Base-by-base conservation (phyloP, 2,329 filamentous ascomycete species). In the Ceratocystis eucalypticola region DNA sequence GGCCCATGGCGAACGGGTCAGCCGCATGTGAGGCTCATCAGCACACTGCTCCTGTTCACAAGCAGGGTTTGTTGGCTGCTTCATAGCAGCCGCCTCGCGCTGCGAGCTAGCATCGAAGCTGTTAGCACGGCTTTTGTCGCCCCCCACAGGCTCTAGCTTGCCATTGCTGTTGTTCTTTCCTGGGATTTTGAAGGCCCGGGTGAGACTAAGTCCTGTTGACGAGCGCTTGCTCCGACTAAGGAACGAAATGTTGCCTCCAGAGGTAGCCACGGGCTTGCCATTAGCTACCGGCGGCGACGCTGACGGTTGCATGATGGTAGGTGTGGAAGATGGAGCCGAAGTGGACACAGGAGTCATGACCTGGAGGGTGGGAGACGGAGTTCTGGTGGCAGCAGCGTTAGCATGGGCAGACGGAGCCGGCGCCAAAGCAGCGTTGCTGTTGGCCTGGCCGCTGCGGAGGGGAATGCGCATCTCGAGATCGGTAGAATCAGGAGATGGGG, bases 1-100 rank as follows among this genome's bases (percentile, higher is more conserved):
- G 1, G 80, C 79, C 82, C 83, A 86, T 1, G 81, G 78, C 45
- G 80, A 74, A 20, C 80, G 77, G 68, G 81, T 74, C 7, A 75
- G 75, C 30, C 68, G 67, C 62, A 48, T 28, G 22, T 44, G 17
- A 25, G 33, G 30, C 22, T 59, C 25, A 17, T 63, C 57, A 45
- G 50, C 44, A 25, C 57, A 53, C 12, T 66, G 55, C 61, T 62
- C 48, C 30, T 62, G 57, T 33, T 65, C 50, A 33, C 53, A 59
- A n/a, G 50, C 45, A n/a, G 20, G 20, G 3, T 57, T 57, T 12
- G 12, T 15, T 15, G 53, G 53, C 33, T 37, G 8, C 53, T 57
- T 28, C 5, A 57, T 22, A 5, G 25, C 20, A 28, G 5, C 20
- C 10, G 53, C 22, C 5, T 57, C 53, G 28, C 53, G 41, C 30